These are phyloP conservation scores for Ogataea chonburiensis DNA, from an alignment of 805 yeast species.

Conservation along the genomic window DNA sequence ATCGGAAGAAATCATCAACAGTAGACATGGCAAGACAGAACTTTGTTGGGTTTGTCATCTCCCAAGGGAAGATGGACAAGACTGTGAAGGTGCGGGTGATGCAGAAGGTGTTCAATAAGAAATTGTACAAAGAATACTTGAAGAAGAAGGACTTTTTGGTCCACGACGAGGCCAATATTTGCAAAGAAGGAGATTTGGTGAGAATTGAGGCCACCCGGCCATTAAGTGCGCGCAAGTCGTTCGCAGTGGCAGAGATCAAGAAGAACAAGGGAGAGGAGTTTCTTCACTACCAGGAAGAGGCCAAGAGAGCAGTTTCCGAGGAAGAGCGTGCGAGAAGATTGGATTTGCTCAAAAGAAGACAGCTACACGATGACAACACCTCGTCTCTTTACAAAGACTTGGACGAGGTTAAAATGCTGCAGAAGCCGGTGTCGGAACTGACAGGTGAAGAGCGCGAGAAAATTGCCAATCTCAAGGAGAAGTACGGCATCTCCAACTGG, in stretches of 20 bases:
- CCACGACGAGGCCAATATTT: constrained; percentile 89
- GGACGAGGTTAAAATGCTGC: constrained; percentile 20
- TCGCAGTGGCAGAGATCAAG: constrained; percentile 90
- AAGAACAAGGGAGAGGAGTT: constrained; percentile 89
- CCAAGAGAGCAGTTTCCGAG: constrained; percentile 60
- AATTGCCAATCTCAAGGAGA: constrained; percentile 36
- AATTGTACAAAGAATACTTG: constrained; percentile 71
- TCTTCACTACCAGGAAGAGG: constrained; percentile 72
- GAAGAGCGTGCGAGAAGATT: constrained; percentile 62
- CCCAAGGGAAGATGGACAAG: constrained; percentile 95
- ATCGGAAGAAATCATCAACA: neutral
- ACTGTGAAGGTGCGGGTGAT: constrained; percentile 92
- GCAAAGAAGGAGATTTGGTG: constrained; percentile 94
- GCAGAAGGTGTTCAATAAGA: constrained; percentile 67
- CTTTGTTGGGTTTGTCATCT: constrained; percentile 87
- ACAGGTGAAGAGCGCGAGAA: constrained; percentile 36
- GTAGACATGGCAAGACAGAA: constrained; percentile 78
- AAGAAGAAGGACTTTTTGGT: constrained; percentile 82
- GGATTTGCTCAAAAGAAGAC: constrained; percentile 54
- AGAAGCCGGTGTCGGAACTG: constrained; percentile 16
- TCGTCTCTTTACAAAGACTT: constrained; percentile 34
- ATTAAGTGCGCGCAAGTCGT: constrained; percentile 73
- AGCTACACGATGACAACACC: constrained; percentile 24
- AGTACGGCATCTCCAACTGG: constrained; percentile 31
- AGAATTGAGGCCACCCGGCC: constrained; percentile 90